phyloP scores from a whole-genome alignment of 148 eudicot genomes.

The Silene latifolia region DNA sequence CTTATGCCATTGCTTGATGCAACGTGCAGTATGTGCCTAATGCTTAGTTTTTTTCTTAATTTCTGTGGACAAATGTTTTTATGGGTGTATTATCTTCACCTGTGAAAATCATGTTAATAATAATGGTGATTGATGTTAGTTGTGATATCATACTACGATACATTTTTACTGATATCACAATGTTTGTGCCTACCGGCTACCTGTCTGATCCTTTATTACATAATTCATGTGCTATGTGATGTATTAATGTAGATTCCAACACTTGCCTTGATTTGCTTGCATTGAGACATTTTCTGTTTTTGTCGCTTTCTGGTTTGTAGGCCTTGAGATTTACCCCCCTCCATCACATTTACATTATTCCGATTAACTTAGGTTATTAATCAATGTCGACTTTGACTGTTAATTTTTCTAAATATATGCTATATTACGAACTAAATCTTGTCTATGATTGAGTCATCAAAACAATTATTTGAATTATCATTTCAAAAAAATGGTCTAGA shows the following conservation, averaged over 20 bases:
- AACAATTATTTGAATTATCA: not conserved
- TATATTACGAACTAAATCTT: not conserved
- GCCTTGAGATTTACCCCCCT: not conserved
- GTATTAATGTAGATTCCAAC: not conserved
- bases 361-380: not conserved
- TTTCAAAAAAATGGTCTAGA: not conserved
- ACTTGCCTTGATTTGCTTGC: not conserved
- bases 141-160: not conserved
- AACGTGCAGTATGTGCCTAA: not conserved
- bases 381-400: not conserved
- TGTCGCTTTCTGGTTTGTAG: not conserved
- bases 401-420: not conserved
- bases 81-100: not conserved
- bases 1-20: constrained; percentile 12
- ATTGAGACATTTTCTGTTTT: not conserved
- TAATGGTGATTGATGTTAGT: constrained; percentile 3
- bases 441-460: not conserved
- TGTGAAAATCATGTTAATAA: not conserved
- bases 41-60: not conserved
- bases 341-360: not conserved
- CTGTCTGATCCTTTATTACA: not conserved
- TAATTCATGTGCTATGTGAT: not conserved
- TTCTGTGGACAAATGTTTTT: not conserved
- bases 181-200: not conserved
- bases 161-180: constrained; percentile 9